Evolutionary conservation across 192 early-diverging fungal genomes (phyloP).

Genomic region (Thamnidium elegans): DNA sequence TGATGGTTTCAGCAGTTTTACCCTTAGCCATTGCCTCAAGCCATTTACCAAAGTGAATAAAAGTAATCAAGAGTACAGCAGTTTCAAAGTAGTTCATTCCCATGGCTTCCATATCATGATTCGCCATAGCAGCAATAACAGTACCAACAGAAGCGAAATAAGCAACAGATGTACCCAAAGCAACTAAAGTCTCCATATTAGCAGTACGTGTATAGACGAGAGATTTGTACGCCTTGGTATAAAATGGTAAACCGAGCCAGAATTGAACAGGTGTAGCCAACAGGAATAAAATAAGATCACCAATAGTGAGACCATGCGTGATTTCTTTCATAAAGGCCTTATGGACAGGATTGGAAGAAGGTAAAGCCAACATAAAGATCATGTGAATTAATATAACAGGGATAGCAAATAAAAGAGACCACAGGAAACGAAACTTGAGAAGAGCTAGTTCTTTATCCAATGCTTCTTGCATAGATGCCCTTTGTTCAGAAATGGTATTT

Average conservation of each 20-base stretch:
- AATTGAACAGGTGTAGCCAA: conserved; percentile 75
- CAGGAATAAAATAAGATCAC: conserved; percentile 51
- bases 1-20: conserved; percentile 73
- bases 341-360: conserved; percentile 43
- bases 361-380: conserved; percentile 70
- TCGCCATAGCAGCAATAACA: conserved; percentile 45
- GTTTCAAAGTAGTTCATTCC: conserved; percentile 75
- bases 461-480: conserved; percentile 38
- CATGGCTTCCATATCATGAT: conserved; percentile 18
- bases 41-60: conserved; percentile 82
- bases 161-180: conserved; percentile 70
- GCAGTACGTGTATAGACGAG: conserved; percentile 57
- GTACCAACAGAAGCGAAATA: conserved; percentile 63
- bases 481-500: conserved; percentile 27
- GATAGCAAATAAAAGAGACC: conserved; percentile 60
- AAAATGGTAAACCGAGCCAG: conserved; percentile 68
- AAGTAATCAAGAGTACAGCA: conserved; percentile 69
- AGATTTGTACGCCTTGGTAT: conserved; percentile 59
- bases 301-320: conserved; percentile 52
- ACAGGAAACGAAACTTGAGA: conserved; percentile 38
- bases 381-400: conserved; percentile 69
- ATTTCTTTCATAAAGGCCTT: conserved; percentile 46
- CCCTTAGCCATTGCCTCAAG: conserved; percentile 78
- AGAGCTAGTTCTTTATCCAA: conserved; percentile 44
- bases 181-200: conserved; percentile 82